Evolutionary conservation across 345 rosid genomes (phyloP).

Genomic region (Luvunga scandens): DNA sequence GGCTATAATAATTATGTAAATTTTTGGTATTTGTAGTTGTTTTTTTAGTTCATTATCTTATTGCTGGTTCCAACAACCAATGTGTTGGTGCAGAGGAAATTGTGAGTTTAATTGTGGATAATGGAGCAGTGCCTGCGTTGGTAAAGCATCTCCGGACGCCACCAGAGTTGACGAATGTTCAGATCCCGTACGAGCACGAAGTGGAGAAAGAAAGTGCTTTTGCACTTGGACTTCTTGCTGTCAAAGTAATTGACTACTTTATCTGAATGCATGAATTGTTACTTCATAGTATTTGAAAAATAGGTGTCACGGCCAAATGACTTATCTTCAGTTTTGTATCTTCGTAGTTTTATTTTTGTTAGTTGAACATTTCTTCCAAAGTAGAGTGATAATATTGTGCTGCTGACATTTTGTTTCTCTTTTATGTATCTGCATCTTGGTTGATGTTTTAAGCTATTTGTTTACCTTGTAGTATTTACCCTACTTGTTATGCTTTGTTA

Average conservation of each 20-base stretch:
- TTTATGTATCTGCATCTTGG: background rate
- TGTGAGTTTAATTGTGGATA: conserved; percentile 52
- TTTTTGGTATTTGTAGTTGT: background rate
- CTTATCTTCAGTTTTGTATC: background rate
- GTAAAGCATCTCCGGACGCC: conserved; percentile 47
- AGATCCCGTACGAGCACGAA: conserved; percentile 35
- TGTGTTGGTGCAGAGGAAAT: conserved; percentile 41
- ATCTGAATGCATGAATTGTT: background rate
- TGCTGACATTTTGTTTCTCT: background rate
- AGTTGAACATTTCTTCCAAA: background rate
- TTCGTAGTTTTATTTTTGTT: background rate
- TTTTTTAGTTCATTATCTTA: background rate
- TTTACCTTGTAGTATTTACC: background rate
- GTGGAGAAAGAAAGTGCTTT: conserved; percentile 61
- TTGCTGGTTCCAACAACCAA: background rate
- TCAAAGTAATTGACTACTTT: conserved; percentile 33
- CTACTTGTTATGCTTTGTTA: conserved; percentile 10
- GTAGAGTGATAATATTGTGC: background rate
- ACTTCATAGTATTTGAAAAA: background rate
- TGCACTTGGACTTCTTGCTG: conserved; percentile 60
- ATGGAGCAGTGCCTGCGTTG: conserved; percentile 62
- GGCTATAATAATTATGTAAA: background rate
- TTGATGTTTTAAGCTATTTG: background rate
- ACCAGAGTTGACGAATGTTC: conserved; percentile 2
- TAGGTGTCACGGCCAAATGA: background rate